Conservation (phyloP, 495 filamentous ascomycete species). For the Hypomontagnella monticulosa region DNA sequence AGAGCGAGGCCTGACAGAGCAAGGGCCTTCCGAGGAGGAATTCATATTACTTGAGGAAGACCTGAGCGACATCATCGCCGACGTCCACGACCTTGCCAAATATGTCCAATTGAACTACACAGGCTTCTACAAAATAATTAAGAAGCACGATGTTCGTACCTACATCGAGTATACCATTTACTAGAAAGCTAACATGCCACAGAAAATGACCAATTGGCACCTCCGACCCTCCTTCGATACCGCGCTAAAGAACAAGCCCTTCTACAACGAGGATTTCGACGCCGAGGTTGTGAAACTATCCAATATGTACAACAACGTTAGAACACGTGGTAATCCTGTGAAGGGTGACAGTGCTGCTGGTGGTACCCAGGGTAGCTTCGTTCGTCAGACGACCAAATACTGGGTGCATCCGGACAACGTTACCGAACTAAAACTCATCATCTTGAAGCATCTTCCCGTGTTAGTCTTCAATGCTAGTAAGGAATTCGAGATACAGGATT, state of each 20-base stretch:
- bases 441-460: conserved; percentile 96
- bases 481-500: conserved; percentile 88
- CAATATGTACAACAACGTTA: conserved; percentile 91
- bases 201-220: conserved; percentile 96
- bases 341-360: conserved; percentile 92
- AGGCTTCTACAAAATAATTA: conserved; percentile 99
- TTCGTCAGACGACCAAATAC: conserved; percentile 98
- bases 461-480: conserved; percentile 98
- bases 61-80: conserved; percentile 96
- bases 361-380: conserved; percentile 92
- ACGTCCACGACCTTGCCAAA: conserved; percentile 98
- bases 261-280: conserved; percentile 99
- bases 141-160: conserved; percentile 92
- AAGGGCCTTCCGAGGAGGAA: conserved; percentile 83
- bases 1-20: conserved; percentile 61
- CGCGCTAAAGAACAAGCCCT: conserved; percentile 91
- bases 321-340: conserved; percentile 90
- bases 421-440: conserved; percentile 95
- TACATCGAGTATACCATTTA: neutral
- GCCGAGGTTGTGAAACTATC: conserved; percentile 95
- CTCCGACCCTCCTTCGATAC: conserved; percentile 94
- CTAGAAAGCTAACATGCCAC: conserved; percentile 38
- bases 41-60: conserved; percentile 95
- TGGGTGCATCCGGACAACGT: conserved; percentile 99
- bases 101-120: conserved; percentile 99